Base-by-base conservation (phyloP, 2,329 filamentous ascomycete species). In the Rhinocladiella similis region DNA sequence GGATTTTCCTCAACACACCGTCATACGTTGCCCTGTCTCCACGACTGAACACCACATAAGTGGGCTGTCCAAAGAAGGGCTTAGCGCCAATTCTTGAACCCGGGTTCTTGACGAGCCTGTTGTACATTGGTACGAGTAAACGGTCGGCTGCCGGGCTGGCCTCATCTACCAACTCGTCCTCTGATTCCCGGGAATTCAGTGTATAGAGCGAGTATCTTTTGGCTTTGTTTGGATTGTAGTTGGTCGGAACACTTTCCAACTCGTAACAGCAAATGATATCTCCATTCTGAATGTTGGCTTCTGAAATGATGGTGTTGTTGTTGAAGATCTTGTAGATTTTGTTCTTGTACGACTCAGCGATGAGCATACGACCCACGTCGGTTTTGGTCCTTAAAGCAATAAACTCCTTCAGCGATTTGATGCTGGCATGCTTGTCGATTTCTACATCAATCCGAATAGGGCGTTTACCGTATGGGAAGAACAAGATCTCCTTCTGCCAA, bases 261-360 rank as follows among this genome's bases (percentile, higher is more conserved):
- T 99, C 93, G 66, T 88, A 88, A 25, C 91, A 82, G 10, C 83
- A 83, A 46, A 89, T 77, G 53, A 88, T 83, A 56, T 89, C 88
- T 19, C 74, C 77, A 0, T 68, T 61, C 20, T 77, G 72, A 52
- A 97, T 92, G 49, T 75, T 76, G 47, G 86, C 84, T 54, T 96
- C 91, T 0, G 85, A 85, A 9, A 92, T 85, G 6, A 78, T 76
- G 27, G 80, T 79, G 6, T 75, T 76, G 66, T 97, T 89, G 20
- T 90, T 83, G 63, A 94, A 91, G 48, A 90, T 81, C 68, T 91
- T 93, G 78, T 92, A 97, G 72, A 97, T 92, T 65, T 87, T 91
- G 64, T 85, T 80, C 64, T 85, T 88, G 70, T 90, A 96, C 49
- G 95, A 85, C 67, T 99, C 94, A 1, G 85, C 87, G 13, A 87